Base-by-base conservation (phyloP, 805 yeast species). In the Candida nitratophila region DNA sequence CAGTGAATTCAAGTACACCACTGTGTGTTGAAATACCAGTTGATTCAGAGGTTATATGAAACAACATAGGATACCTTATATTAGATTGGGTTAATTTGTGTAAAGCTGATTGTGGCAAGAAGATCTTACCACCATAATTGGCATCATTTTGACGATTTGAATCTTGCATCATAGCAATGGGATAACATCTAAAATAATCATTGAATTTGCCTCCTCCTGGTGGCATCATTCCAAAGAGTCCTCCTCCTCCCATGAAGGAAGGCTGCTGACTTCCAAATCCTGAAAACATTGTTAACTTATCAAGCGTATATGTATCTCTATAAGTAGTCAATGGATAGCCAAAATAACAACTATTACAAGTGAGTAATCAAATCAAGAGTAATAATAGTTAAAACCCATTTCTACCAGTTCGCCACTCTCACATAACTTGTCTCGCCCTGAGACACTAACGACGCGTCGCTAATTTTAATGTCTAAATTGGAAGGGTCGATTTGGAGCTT, bases 21-120 rank as follows among this genome's bases (percentile, higher is more conserved):
- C 90, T 85, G 60, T 89, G 96, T 0, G 97, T 87, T 8, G 60
- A 68, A 29, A 70, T 60, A 17, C 64, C 71, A 3, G 71, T 69
- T 21, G 76, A 69, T 53, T 83, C 95, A 44, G 85, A 84, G 30
- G 71, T 69, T 35, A 93, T 66, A 61, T 84, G 85, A 58, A 93
- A 93, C 40, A 93, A 71, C 99, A 93, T 93, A 0, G 99, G 99
- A 57, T 93, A 93, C 53, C 96, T 73, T 46, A 93, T 88, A 59
- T 90, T 91, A 35, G 93, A 69, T 86, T 86, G 86, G 3, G 96
- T 84, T 46, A 93, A 72, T 59, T 85, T 88, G 60, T 83, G 85
- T 50, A 93, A 74, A 0, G 98, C 93, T 33, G 96, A 86, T 20
- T 95, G 93, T 4, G 99, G 99, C 41, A 93, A 63, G 50, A 91